Percentiles rank a stretch among this genome's conserved stretches.
Evolutionary conservation across 345 rosid species (phyloP).

Genomic region (Eucalyptus marginata): DNA sequence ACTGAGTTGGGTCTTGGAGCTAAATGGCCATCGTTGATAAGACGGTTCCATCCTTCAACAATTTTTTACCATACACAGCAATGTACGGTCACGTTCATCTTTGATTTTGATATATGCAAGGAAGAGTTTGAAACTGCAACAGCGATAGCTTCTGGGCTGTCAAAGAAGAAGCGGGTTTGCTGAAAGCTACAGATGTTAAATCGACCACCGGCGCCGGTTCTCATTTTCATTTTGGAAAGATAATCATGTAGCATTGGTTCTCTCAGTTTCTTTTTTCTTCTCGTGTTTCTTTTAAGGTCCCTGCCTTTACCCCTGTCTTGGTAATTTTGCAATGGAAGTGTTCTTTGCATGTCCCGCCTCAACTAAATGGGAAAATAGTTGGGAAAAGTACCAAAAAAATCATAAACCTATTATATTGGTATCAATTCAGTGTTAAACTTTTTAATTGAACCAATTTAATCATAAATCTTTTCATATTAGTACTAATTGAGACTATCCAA

Average conservation of each 20-base stretch:
- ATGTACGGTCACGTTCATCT: neutral
- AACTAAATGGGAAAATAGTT: too few species aligned
- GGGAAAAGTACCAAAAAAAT: rapidly evolving
- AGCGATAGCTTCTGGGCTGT: slow-evolving; percentile 44
- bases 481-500: too few species aligned
- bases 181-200: slow-evolving; percentile 73
- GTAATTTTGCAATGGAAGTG: neutral
- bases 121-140: slow-evolving; percentile 61
- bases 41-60: neutral
- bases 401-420: rapidly evolving
- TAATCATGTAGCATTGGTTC: neutral
- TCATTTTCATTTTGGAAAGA: slow-evolving; percentile 59
- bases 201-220: slow-evolving; percentile 63
- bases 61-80: neutral
- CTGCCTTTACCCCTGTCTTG: neutral
- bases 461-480: too few species aligned
- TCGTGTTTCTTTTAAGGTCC: neutral
- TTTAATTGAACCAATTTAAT: too few species aligned
- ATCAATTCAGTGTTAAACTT: rapidly evolving
- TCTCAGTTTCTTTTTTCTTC: neutral
- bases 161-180: slow-evolving; percentile 60
- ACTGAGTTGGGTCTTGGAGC: neutral
- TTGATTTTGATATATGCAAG: slow-evolving; percentile 8
- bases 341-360: neutral
- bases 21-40: neutral